Percentiles rank a stretch among this genome's conserved stretches.
Conservation (phyloP, 108 stramenopile species). For the Cyclotella kingstonii region DNA sequence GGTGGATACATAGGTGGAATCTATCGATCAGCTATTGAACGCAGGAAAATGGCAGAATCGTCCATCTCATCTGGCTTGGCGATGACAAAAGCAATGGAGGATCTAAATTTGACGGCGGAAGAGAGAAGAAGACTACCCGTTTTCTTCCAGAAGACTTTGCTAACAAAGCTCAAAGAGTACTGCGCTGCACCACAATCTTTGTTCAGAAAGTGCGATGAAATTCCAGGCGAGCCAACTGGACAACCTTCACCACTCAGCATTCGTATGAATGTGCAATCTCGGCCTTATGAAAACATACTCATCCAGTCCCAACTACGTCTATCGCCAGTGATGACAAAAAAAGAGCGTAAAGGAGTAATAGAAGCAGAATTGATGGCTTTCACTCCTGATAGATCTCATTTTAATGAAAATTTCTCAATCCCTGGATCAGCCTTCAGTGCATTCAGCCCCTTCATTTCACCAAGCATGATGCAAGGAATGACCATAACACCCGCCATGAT, state of each 20-base stretch:
- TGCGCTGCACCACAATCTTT: conserved; percentile 6
- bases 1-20: conserved; percentile 76
- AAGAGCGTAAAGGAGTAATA: conserved; percentile 10
- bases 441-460: conserved; percentile 41
- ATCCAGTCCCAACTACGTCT: conserved; percentile 20
- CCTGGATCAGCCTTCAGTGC: conserved; percentile 20
- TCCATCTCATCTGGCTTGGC: conserved; percentile 25
- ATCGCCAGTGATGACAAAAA: conserved; percentile 35
- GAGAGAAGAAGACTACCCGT: conserved; percentile 52
- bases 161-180: conserved; percentile 19
- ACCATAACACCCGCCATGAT: conserved; percentile 35
- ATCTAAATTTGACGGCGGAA: conserved; percentile 51
- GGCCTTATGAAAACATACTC: conserved; percentile 7
- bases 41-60: conserved; percentile 67
- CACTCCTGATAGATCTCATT: conserved; percentile 8
- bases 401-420: neutral
- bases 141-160: conserved; percentile 34
- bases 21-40: conserved; percentile 67
- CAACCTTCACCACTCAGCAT: neutral
- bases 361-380: conserved; percentile 19
- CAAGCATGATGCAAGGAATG: conserved; percentile 13
- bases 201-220: neutral
- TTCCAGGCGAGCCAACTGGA: neutral
- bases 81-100: conserved; percentile 44
- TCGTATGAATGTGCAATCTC: neutral